A percentile compares a stretch with the other conserved stretches of the same genome.
These are phyloP conservation scores for Gomphus bonarii DNA, from an alignment of 1,284 basidiomycete species.

Conservation along the genomic window DNA sequence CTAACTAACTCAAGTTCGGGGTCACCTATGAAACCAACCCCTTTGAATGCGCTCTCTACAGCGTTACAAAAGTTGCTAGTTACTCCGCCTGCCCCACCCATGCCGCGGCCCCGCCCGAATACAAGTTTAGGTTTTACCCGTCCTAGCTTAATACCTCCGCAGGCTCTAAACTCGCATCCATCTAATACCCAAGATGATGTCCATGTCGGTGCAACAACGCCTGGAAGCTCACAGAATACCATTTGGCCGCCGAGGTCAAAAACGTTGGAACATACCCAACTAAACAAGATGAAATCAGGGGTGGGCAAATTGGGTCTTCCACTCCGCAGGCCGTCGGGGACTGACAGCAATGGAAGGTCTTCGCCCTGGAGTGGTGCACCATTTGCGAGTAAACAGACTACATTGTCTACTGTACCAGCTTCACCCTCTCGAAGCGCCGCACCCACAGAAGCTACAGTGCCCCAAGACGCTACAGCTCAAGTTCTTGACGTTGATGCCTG, in stretches of 20 bases:
- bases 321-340: background rate
- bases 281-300: background rate
- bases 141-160: background rate
- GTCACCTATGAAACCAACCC: slow-evolving; percentile 1
- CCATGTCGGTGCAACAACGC: background rate
- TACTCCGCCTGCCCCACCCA: slow-evolving; percentile 1
- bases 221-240: background rate
- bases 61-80: slow-evolving; percentile 3
- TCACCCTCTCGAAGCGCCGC: background rate
- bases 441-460: background rate
- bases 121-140: slow-evolving; percentile 1
- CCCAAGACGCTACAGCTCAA: background rate
- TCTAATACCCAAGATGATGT: background rate
- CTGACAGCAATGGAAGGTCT: background rate
- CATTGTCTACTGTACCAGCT: slow-evolving; percentile 4
- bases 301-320: slow-evolving; percentile 3
- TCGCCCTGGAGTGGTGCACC: background rate
- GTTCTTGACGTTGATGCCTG: slow-evolving; percentile 3
- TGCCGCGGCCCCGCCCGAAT: slow-evolving; percentile 2
- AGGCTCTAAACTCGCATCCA: background rate
- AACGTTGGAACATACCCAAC: background rate
- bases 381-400: slow-evolving; percentile 5
- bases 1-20: background rate
- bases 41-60: slow-evolving; percentile 8
- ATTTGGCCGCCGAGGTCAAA: background rate